phyloP scores from a whole-genome alignment of 306 rosid species.

The Datisca glomerata region DNA sequence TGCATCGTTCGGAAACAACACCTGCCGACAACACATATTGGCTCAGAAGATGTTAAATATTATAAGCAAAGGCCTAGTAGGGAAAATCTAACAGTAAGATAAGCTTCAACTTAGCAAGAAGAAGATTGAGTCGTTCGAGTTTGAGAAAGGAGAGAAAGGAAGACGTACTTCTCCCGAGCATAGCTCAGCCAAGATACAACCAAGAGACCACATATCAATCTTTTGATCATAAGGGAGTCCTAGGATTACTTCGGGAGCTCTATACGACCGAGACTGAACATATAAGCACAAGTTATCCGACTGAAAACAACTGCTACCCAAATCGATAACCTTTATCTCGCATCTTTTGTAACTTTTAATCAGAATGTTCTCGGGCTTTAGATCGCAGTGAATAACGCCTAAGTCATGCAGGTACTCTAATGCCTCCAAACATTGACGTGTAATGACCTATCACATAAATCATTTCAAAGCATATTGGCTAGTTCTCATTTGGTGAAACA shows the following conservation, averaged over 20 bases:
- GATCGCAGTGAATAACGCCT: conserved; percentile 92
- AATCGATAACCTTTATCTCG: conserved; percentile 90
- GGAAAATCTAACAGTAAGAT: too few relatives aligned
- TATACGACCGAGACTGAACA: conserved; percentile 91
- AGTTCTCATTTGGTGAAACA: too few relatives aligned
- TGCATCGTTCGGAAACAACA: conserved; percentile 76
- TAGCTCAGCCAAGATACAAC: conserved; percentile 94
- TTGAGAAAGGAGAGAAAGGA: conserved; percentile 3
- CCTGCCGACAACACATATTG: too few relatives aligned
- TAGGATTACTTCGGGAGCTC: conserved; percentile 98
- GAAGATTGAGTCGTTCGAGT: background rate
- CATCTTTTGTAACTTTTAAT: conserved; percentile 76
- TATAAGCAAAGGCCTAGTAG: conserved; percentile 2
- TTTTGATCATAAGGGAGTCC: conserved; percentile 87
- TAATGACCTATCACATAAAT: conserved; percentile 61
- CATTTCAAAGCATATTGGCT: too few relatives aligned
- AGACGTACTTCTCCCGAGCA: conserved; percentile 84
- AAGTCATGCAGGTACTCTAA: conserved; percentile 75
- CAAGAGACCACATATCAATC: conserved; percentile 97
- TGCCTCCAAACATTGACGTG: conserved; percentile 90
- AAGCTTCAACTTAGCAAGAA: too few relatives aligned
- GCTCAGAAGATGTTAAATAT: too few relatives aligned
- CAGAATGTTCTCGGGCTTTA: conserved; percentile 92
- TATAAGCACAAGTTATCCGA: conserved; percentile 79
- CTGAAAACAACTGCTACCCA: conserved; percentile 93